Base-by-base conservation (phyloP, 331 rosid genomes). In the Telfairia occidentalis region DNA sequence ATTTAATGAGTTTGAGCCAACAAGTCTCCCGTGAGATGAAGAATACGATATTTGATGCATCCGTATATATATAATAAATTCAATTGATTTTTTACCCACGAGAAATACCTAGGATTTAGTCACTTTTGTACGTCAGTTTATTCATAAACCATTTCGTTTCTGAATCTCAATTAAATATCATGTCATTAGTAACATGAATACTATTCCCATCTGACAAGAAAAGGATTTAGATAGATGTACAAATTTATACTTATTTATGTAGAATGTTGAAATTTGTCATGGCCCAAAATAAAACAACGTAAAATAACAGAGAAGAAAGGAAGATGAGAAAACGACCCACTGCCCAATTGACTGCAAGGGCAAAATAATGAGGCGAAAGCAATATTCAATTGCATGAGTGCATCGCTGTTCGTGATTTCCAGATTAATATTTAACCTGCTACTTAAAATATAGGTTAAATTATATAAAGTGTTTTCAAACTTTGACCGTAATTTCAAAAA, bases 391-490 rank as follows among this genome's bases (percentile, higher is more conserved):
- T 13, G 21, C n/a, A 43, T 2, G 7, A 2, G 13, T n/a, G 13
- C 49, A 66, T 19, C 19, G 19, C 10, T 11, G 35, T 11, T 2
- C 37, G 37, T 67, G 28, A 11, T 5, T 66, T 38, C n/a, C 38
- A 38, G 19, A 66, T 66, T 7, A 66, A 66, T 7, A 42, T 40
- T 65, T 19, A 7, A 67, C 54, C 74, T 67, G 23, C 74, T 42
- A 67, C 53, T 67, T 67, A 5, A 67, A 23, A 63, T 63, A 63
- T n/a, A 19, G n/a, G n/a, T n/a, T n/a, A n/a, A n/a, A n/a, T n/a
- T n/a, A n/a, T n/a, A n/a, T n/a, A n/a, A n/a, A n/a, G n/a, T n/a
- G n/a, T n/a, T n/a, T n/a, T n/a, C n/a, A n/a, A n/a, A n/a, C n/a
- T n/a, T n/a, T n/a, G n/a, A n/a, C n/a, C n/a, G n/a, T n/a, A n/a